These are phyloP conservation scores for Penicillium sp. DNA, from an alignment of 2,329 filamentous ascomycete genomes.

Conservation along the genomic window DNA sequence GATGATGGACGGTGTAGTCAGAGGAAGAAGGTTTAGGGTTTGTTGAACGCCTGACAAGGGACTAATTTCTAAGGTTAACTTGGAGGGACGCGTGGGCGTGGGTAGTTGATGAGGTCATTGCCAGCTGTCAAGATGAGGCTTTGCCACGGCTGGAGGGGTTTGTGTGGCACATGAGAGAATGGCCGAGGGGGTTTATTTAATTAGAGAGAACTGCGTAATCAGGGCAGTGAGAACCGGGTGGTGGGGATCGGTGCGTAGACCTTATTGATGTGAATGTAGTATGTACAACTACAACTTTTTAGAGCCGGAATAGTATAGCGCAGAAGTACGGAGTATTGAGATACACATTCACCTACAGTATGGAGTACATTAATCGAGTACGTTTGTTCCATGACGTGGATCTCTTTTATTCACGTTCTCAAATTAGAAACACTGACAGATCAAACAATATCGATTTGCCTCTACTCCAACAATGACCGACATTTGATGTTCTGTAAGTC, in stretches of 20 bases:
- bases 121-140: constrained; percentile 18
- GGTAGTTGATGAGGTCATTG: constrained; percentile 28
- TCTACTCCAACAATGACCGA: not conserved
- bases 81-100: not conserved
- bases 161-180: not conserved
- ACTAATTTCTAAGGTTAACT: too few species aligned
- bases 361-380: not conserved
- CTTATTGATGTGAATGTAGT: not conserved
- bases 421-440: not conserved
- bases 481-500: not conserved
- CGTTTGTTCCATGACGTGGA: not conserved
- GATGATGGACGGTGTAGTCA: not conserved
- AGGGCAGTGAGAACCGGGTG: constrained; percentile 1
- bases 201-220: not conserved
- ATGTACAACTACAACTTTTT: not conserved
- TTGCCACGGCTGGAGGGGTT: not conserved
- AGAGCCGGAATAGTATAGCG: not conserved
- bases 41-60: not conserved
- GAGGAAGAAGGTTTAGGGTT: not conserved
- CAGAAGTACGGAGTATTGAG: too few species aligned
- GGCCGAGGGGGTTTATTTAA: not conserved
- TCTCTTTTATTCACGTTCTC: not conserved
- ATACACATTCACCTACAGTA: not conserved
- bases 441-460: not conserved
- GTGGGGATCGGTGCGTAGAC: not conserved